phyloP scores from a whole-genome alignment of 225 moss, liverwort and hornwort species.

The Pleurozium schreberi region DNA sequence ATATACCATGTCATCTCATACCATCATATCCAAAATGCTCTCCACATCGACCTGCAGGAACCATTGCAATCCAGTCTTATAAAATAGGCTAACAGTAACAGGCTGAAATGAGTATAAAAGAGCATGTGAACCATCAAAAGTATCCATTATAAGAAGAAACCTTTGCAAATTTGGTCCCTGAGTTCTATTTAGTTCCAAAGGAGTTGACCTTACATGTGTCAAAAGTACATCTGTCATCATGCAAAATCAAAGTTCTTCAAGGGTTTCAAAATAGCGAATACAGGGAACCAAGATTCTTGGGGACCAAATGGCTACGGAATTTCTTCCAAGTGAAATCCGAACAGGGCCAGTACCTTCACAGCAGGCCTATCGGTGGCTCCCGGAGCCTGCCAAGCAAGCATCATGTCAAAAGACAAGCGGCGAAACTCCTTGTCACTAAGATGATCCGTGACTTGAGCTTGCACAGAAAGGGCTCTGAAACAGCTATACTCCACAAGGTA shows the following conservation, averaged over 20 bases:
- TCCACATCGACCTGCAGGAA: conserved; percentile 74
- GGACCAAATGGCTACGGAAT: not conserved
- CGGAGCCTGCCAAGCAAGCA: conserved; percentile 98
- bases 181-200: not conserved
- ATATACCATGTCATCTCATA: not conserved
- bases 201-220: not conserved
- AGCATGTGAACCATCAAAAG: not conserved
- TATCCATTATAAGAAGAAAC: not conserved
- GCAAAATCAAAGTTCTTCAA: not conserved
- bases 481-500: conserved; percentile 86
- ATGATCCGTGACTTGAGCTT: conserved; percentile 68
- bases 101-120: not conserved
- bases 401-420: conserved; percentile 92
- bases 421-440: conserved; percentile 76
- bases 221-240: not conserved
- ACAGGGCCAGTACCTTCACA: conserved; percentile 40
- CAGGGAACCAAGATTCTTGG: not conserved
- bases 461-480: conserved; percentile 85
- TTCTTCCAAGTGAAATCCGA: not conserved
- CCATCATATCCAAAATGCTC: conserved; percentile 12
- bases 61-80: not conserved
- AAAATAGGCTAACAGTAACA: not conserved
- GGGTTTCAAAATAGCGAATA: not conserved
- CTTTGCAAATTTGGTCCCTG: not conserved
- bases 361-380: conserved; percentile 71